Base-by-base conservation (phyloP, 768 basidiomycete genomes). In the Phallus indusiatus region DNA sequence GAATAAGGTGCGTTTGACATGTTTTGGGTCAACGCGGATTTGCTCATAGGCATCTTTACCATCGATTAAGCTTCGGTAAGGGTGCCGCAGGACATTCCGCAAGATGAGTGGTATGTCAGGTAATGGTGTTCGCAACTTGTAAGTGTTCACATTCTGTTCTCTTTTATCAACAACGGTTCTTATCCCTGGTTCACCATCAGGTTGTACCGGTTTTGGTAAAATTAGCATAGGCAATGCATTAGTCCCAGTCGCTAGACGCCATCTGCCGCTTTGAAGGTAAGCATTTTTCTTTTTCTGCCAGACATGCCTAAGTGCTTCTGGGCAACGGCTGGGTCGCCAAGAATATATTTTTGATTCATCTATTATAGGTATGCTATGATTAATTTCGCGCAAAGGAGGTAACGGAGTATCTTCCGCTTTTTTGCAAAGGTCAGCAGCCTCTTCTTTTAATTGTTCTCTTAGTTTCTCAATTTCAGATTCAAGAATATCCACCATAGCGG, bases 281-380 rank as follows among this genome's bases (percentile, higher is more conserved):
- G 65, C 64, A 18, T 72, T 67, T 0, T 63, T 57, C 54, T 74
- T 74, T 47, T 64, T 63, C 1, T 42, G 33, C 71, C 71, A 73
- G 2, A 62, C 54, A 0, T 54, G 54, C 8, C 64, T 60, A 3
- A 69, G 59, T 0, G 67, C 66, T n/a, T 74, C 72, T 1, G 73
- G 73, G 53, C 78, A 80, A 9, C 63, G 20, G 1, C 69, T 69
- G 0, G 68, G 68, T 6, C 67, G 62, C 74, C 73, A 78, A 0
- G 62, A 61, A 53, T 76, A 75, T 0, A 67, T 50, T 52, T 69
- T 68, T 4, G 36, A 49, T 46, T 67, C 64, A 47, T 75, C 71
- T 21, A 69, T 70, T 0, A 75, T 28, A 0, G 71, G 71, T 5
- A 76, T 76, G 0, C 42, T 50, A 61, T 76, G 72, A 56, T 75